Evolutionary conservation across 1,284 basidiomycete species (phyloP).

Genomic region (Ceratobasidium papillatum): DNA sequence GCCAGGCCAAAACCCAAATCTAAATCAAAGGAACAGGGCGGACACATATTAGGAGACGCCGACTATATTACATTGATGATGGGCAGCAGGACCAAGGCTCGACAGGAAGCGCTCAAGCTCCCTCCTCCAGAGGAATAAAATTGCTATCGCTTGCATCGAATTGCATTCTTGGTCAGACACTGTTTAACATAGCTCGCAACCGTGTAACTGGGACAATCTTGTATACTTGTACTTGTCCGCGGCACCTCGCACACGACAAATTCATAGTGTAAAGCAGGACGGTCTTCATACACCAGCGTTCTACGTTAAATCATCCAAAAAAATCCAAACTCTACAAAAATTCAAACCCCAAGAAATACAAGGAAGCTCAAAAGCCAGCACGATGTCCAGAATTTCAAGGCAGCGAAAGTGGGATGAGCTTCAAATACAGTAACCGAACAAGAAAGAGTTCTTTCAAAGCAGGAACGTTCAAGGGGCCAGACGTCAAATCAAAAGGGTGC

Average conservation of each 20-base stretch:
- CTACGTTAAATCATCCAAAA: not conserved
- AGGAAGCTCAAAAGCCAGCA: not conserved
- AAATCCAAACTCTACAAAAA: not conserved
- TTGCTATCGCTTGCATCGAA: not conserved
- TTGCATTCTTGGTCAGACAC: not conserved
- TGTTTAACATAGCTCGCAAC: not conserved
- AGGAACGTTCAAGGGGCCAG: not conserved
- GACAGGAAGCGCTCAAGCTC: slow-evolving; percentile 69
- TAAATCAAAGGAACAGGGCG: slow-evolving; percentile 52
- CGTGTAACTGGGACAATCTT: no score
- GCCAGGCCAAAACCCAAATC: slow-evolving; percentile 59
- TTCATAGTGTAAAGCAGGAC: not conserved
- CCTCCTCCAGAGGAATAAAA: slow-evolving; percentile 47
- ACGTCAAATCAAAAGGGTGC: not conserved
- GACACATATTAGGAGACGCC: slow-evolving; percentile 70
- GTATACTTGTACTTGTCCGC: not conserved
- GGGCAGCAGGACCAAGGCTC: slow-evolving; percentile 71
- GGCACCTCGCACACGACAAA: no score
- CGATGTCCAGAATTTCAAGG: not conserved
- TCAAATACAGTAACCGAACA: not conserved
- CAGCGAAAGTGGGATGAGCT: not conserved
- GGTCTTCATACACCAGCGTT: not conserved
- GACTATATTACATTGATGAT: slow-evolving; percentile 77
- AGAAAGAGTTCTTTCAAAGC: not conserved
- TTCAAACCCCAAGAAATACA: not conserved